A percentile compares a stretch with the other conserved stretches of the same genome.
phyloP scores from a whole-genome alignment of 495 filamentous ascomycete genomes.

The Rostrohypoxylon terebratum region DNA sequence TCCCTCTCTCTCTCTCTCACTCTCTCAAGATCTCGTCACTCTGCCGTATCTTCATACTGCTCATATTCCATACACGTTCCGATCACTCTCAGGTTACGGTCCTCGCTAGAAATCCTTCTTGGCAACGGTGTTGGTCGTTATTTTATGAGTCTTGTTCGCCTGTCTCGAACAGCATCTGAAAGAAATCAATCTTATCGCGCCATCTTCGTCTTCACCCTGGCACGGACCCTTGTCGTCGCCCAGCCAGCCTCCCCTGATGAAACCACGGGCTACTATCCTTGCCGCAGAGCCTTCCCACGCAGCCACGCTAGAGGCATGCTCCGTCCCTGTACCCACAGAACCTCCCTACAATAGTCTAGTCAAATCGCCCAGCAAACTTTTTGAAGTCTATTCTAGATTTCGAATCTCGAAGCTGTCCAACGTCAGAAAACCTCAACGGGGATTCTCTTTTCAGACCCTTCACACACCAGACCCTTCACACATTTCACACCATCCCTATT shows the following conservation, averaged over 20 bases:
- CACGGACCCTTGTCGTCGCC: constrained; percentile 37
- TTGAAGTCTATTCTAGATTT: constrained; percentile 43
- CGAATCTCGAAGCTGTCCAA: constrained; percentile 30
- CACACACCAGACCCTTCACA: constrained; percentile 41
- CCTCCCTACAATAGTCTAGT: constrained; percentile 46
- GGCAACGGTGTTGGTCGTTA: constrained; percentile 27
- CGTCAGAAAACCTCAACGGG: constrained; percentile 26
- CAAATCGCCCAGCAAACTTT: constrained; percentile 45
- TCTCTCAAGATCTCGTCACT: constrained; percentile 20
- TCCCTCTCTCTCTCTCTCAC: constrained; percentile 16
- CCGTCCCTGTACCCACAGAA: constrained; percentile 40
- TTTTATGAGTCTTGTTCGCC: constrained; percentile 31
- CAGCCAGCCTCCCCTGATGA: constrained; percentile 51
- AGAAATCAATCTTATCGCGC: constrained; percentile 43
- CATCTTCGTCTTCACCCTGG: constrained; percentile 36
- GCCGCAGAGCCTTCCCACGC: constrained; percentile 51
- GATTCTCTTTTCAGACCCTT: constrained; percentile 42
- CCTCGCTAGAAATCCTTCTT: constrained; percentile 34
- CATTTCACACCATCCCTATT: constrained; percentile 47
- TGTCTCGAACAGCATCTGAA: constrained; percentile 31
- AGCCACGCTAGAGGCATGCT: constrained; percentile 47
- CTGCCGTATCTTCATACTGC: constrained; percentile 4
- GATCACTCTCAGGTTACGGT: constrained; percentile 20
- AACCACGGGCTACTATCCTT: constrained; percentile 53
- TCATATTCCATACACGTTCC: constrained; percentile 1